These are phyloP conservation scores for Talaromyces verruculosus DNA, from an alignment of 2,329 filamentous ascomycete species.

Conservation along the genomic window DNA sequence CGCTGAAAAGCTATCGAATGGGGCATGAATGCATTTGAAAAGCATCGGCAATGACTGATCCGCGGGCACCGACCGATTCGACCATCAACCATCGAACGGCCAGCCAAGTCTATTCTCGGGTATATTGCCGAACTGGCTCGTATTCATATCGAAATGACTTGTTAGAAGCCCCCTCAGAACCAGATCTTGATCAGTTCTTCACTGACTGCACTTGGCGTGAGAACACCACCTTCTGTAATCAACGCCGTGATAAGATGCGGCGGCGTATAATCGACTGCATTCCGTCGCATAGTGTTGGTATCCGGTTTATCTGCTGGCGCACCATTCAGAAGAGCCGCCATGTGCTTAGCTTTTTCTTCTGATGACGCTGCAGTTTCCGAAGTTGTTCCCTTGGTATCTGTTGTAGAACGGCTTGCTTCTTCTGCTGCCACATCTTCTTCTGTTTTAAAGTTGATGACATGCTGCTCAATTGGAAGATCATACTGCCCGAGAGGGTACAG, in stretches of 20 bases:
- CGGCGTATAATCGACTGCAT: constrained; percentile 54
- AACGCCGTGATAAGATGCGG: constrained; percentile 63
- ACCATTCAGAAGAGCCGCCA: constrained; percentile 24
- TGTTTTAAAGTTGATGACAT: constrained; percentile 70
- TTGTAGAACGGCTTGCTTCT: constrained; percentile 36
- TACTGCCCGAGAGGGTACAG: constrained; percentile 80
- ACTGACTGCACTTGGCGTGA: constrained; percentile 64
- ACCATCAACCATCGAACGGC: not conserved
- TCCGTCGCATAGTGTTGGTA: constrained; percentile 25
- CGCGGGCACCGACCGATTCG: not conserved
- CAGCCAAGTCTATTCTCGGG: not conserved
- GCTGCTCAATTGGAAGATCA: constrained; percentile 77
- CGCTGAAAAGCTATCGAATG: not conserved
- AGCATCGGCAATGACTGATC: not conserved
- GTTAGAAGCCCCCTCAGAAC: constrained; percentile 36
- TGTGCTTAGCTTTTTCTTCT: constrained; percentile 22
- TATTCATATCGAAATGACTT: not conserved
- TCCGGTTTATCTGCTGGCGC: constrained; percentile 19
- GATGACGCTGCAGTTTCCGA: not conserved
- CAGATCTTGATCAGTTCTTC: constrained; percentile 67
- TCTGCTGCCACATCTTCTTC: constrained; percentile 52
- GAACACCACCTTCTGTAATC: constrained; percentile 64
- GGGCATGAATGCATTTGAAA: not conserved
- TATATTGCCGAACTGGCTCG: not conserved
- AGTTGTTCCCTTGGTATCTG: constrained; percentile 18